Base-by-base conservation (phyloP, 1,284 basidiomycete genomes). In the Leccinum pachyderme region DNA sequence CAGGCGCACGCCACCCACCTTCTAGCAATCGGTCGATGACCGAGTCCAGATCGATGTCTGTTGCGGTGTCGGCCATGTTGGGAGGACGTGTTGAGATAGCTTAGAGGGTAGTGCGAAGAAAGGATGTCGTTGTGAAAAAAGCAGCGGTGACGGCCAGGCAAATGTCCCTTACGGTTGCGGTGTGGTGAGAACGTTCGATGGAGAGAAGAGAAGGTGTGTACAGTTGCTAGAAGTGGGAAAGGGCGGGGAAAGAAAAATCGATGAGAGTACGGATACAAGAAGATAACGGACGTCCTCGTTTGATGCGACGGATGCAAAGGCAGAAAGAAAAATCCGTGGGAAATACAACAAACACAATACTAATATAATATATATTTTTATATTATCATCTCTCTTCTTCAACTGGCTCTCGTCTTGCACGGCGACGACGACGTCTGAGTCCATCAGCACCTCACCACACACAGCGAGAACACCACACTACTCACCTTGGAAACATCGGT, bases 21-120 rank as follows among this genome's bases (percentile, higher is more conserved):
- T 97, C 95, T 63, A 97, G 81, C 63, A 97, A 81, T 61, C 94
- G 84, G 86, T 97, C 95, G 72, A 98, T 97, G 80, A 97, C 93
- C 75, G 93, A 95, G 81, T 98, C 95, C 63, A 98, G 84, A 83
- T 97, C 95, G 76, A 97, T 95, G 74, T 96, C 94, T 69, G 87
- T 87, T 62, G 80, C 75, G 59, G 82, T 75, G 67, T 87, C 85
- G 66, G 84, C 81, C 83, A 84, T 84, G 52, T 52, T 50, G 57
- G 41, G 48, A 43, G 29, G 58, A 53, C 55, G 62, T 60, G 51
- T 31, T 57, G 53, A 37, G 43, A 54, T 32, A 39, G 53, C 58
- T 61, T 37, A 54, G 51, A 50, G 18, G 56, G 54, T 53, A 64
- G 58, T 41, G 63, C 56, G 51, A 60, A 56, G 37, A 58, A 54